Evolutionary conservation across 2,329 filamentous ascomycete species (phyloP), one percentile per base, ranked within the genome.

Genomic region (Alternaria conjuncta): DNA sequence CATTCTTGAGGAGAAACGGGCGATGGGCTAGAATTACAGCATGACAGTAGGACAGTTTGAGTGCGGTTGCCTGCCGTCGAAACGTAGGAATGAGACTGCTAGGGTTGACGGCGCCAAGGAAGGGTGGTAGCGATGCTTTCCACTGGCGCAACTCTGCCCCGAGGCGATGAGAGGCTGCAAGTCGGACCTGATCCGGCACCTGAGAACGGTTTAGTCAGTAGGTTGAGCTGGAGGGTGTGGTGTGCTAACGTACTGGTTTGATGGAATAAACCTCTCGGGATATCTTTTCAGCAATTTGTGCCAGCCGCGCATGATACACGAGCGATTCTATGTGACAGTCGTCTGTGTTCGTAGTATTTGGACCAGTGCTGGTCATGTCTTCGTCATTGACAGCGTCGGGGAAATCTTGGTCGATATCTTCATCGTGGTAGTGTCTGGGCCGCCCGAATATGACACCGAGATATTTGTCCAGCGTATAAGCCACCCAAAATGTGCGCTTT

Each of bases 391-490:
- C 81, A 2, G 80, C 69, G 15, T 83, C 82, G 0, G 88, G 88
- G n/a, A 87, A 81, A 3, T 85, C 83, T 61, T 89, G 87, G 49
- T 89, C 87, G 44, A 89, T 87, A 51, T 90, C 86, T 25, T 89
- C 86, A 45, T 90, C 87, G 55, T 88, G 87, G 21, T 62, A 56
- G 47, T 61, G 51, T 10, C 53, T 50, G 23, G 49, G 53, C 13
- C 49, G 30, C 15, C 49, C 58, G n/a, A 56, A 50, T 5, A 61
- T 57, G 23, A 61, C 51, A 21, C 58, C 86, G 1, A 90, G 75
- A 60, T 89, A 89, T 43, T 86, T 87, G 71, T 90, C 88, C 3
- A 90, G 75, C 0, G 84, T 86, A 67, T 90, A 90, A 0, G 86
- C 84, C 3, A 84, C 85, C 88, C 88, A 90, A 45, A 90, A 90